Percentiles rank a stretch among this genome's conserved stretches.
phyloP scores from a whole-genome alignment of 306 rosid genomes.

The Cucurbita maxima region DNA sequence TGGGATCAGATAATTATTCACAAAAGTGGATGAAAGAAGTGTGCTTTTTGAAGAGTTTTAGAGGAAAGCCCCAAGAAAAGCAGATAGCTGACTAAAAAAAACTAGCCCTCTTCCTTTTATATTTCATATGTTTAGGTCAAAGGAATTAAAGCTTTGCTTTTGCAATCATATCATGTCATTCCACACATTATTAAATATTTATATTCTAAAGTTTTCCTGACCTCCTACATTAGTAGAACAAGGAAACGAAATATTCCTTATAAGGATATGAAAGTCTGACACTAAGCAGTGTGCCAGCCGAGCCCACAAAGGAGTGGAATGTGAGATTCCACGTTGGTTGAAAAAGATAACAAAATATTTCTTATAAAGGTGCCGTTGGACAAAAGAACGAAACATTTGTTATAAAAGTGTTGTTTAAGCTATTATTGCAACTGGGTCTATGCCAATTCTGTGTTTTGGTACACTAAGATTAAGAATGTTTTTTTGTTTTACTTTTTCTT shows the following conservation, averaged over 20 bases:
- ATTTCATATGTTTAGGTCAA: constrained; percentile 1
- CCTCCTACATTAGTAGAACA: no score
- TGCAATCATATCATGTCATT: constrained; percentile 9
- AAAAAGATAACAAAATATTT: no score
- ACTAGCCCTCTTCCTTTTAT: background rate
- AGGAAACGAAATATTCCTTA: no score
- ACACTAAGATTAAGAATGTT: background rate
- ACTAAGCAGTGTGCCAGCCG: no score
- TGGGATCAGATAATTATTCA: constrained; percentile 20
- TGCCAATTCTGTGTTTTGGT: background rate
- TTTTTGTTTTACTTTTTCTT: background rate
- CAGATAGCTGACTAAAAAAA: constrained; percentile 7
- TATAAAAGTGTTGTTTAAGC: no score
- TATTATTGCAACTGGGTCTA: background rate
- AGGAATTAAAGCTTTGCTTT: constrained; percentile 15
- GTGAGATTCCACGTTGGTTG: no score
- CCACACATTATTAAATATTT: background rate
- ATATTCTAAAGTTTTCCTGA: background rate
- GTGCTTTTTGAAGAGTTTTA: constrained; percentile 13
- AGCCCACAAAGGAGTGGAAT: no score
- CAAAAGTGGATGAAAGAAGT: background rate
- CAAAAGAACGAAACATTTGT: no score
- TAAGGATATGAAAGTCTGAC: no score
- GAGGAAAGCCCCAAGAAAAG: constrained; percentile 11
- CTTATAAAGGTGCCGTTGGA: no score